A percentile compares a stretch with the other conserved stretches of the same genome.
These are phyloP conservation scores for Pseudovirgaria hyperparasitica DNA, from an alignment of 2,329 filamentous ascomycete species.

Conservation along the genomic window DNA sequence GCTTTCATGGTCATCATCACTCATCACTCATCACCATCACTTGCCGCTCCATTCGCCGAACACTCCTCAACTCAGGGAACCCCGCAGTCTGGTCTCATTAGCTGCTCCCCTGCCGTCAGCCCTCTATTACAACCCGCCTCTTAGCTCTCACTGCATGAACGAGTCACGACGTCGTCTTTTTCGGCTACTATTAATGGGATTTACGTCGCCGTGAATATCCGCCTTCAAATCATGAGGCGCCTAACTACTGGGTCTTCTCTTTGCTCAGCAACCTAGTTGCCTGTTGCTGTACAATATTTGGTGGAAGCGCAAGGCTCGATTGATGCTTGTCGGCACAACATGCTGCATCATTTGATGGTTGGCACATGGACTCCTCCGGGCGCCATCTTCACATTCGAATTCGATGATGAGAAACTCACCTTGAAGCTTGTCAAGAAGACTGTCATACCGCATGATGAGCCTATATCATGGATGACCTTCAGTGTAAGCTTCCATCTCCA, in stretches of 20 bases:
- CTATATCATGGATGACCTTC: slow-evolving; percentile 90
- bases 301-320: slow-evolving; percentile 1
- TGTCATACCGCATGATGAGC: slow-evolving; percentile 68
- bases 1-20: slow-evolving; percentile 2
- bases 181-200: slow-evolving; percentile 1
- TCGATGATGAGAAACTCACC: slow-evolving; percentile 69
- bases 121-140: too few species aligned
- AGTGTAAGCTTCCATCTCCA: slow-evolving; percentile 43
- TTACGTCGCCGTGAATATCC: not conserved
- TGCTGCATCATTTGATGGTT: slow-evolving; percentile 85
- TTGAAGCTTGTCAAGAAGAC: slow-evolving; percentile 68
- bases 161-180: not conserved
- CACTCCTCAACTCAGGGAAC: too few species aligned
- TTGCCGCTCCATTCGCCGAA: slow-evolving; percentile 1
- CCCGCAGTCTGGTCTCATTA: too few species aligned
- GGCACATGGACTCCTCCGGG: slow-evolving; percentile 85
- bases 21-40: not conserved
- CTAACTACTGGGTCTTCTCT: not conserved
- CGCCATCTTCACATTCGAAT: slow-evolving; percentile 79
- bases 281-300: slow-evolving; percentile 1
- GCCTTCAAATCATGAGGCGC: slow-evolving; percentile 2
- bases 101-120: too few species aligned
- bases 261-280: not conserved
- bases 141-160: slow-evolving; percentile 3
- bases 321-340: slow-evolving; percentile 20